A percentile compares a stretch with the other conserved stretches of the same genome.
Conservation (phyloP, 2,329 filamentous ascomycete species). For the Lasiodiplodia hormozganensis region DNA sequence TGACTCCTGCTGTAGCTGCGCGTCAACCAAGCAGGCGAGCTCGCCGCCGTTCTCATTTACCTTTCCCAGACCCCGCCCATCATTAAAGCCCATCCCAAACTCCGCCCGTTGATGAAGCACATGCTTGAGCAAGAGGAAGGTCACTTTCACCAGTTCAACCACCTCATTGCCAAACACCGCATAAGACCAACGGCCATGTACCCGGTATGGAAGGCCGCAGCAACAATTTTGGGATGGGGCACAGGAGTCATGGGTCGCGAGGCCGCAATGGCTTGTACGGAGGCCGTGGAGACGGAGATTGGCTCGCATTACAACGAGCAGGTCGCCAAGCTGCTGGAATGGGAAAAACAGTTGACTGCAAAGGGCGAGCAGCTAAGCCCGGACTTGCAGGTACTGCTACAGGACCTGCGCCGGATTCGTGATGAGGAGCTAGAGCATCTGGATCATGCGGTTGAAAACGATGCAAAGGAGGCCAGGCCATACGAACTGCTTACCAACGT, state of each 20-base stretch:
- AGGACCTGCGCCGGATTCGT: conserved; percentile 79
- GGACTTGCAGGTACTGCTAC: conserved; percentile 76
- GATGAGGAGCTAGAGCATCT: conserved; percentile 98
- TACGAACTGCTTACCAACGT: conserved; percentile 88
- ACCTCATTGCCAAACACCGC: conserved; percentile 81
- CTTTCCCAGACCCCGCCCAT: conserved; percentile 85
- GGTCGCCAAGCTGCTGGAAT: conserved; percentile 80
- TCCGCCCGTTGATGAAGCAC: conserved; percentile 90
- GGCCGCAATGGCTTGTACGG: conserved; percentile 97
- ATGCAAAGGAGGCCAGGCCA: conserved; percentile 86
- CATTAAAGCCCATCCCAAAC: conserved; percentile 79
- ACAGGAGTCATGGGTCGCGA: conserved; percentile 90
- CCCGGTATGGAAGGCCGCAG: conserved; percentile 83
- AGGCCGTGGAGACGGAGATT: conserved; percentile 98
- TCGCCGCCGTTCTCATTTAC: conserved; percentile 97
- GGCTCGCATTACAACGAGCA: conserved; percentile 95
- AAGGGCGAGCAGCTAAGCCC: conserved; percentile 80
- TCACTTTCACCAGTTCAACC: conserved; percentile 86
- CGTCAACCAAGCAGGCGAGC: conserved; percentile 96
- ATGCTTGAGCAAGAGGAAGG: conserved; percentile 97
- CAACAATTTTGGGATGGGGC: conserved; percentile 83
- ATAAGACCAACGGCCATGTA: conserved; percentile 93
- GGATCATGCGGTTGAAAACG: conserved; percentile 92
- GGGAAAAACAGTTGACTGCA: conserved; percentile 76
- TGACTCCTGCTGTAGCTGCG: conserved; percentile 66